Percentiles rank a stretch among this genome's conserved stretches.
Evolutionary conservation across 1,284 basidiomycete species (phyloP).

Genomic region (Pseudozyma sp.): DNA sequence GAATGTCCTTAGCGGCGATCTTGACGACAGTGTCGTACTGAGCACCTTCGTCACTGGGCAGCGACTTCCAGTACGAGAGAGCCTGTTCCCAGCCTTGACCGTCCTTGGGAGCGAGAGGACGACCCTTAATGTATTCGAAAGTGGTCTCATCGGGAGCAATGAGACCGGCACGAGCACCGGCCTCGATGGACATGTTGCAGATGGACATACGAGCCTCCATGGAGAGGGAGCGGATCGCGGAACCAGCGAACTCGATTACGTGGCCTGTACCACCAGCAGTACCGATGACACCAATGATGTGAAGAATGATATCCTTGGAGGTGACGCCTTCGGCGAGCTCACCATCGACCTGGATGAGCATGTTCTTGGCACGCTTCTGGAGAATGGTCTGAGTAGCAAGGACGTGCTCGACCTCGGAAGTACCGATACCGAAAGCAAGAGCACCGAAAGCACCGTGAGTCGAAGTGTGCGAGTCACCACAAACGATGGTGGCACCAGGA

Average conservation of each 20-base stretch:
- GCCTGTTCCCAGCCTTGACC: slow-evolving; percentile 65
- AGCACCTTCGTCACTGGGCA: slow-evolving; percentile 63
- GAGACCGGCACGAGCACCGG: slow-evolving; percentile 68
- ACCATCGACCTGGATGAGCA: slow-evolving; percentile 67
- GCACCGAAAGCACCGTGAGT: slow-evolving; percentile 68
- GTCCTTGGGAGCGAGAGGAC: slow-evolving; percentile 63
- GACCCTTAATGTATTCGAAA: slow-evolving; percentile 66
- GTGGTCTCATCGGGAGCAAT: slow-evolving; percentile 67
- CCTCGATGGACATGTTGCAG: slow-evolving; percentile 69
- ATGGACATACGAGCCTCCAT: slow-evolving; percentile 69
- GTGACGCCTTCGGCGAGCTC: slow-evolving; percentile 64
- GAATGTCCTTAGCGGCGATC: slow-evolving; percentile 65
- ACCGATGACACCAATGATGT: slow-evolving; percentile 67
- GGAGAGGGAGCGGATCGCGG: slow-evolving; percentile 61
- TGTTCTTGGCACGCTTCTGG: slow-evolving; percentile 67
- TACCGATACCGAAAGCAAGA: slow-evolving; percentile 68
- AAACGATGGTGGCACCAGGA: slow-evolving; percentile 66
- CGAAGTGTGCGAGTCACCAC: slow-evolving; percentile 68
- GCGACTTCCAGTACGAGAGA: slow-evolving; percentile 63
- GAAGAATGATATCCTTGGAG: slow-evolving; percentile 67
- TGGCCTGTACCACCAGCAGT: slow-evolving; percentile 67
- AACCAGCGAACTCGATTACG: slow-evolving; percentile 67
- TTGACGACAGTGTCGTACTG: slow-evolving; percentile 65
- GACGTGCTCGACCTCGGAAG: slow-evolving; percentile 68
- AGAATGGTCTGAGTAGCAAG: slow-evolving; percentile 67